phyloP scores from a whole-genome alignment of 2,329 filamentous ascomycete species.

The Bipolaris oryzae region DNA sequence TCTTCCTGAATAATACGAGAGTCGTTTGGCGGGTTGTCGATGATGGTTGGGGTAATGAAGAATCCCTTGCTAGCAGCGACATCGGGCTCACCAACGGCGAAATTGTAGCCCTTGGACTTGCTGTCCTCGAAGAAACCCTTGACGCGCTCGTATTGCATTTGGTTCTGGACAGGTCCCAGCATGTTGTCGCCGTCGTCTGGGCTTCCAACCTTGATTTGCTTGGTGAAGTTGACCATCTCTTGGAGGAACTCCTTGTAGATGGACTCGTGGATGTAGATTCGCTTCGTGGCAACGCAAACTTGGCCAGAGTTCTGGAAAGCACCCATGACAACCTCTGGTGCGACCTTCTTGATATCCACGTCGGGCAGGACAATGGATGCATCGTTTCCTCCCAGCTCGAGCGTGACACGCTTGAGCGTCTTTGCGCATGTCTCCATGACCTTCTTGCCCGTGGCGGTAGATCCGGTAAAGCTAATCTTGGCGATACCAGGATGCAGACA shows the following conservation, averaged over 20 bases:
- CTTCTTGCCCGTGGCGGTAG: constrained; percentile 64
- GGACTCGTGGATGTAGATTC: constrained; percentile 48
- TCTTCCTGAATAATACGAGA: constrained; percentile 65
- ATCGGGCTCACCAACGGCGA: constrained; percentile 57
- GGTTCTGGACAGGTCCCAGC: constrained; percentile 68
- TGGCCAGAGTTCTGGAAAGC: constrained; percentile 65
- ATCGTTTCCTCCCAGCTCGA: constrained; percentile 68
- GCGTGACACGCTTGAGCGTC: constrained; percentile 65
- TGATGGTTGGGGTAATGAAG: constrained; percentile 66
- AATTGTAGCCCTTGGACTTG: constrained; percentile 59
- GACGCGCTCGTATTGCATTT: constrained; percentile 68
- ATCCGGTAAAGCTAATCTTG: constrained; percentile 70
- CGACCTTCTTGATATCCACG: constrained; percentile 60
- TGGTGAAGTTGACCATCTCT: constrained; percentile 55
- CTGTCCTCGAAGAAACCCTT: constrained; percentile 63
- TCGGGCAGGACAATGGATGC: constrained; percentile 65
- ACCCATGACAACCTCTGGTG: constrained; percentile 57
- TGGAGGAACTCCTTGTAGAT: constrained; percentile 48
- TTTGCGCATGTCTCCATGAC: constrained; percentile 63
- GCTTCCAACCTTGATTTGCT: constrained; percentile 49
- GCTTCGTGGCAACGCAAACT: constrained; percentile 46
- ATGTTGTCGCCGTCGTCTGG: constrained; percentile 53
- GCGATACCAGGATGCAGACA: constrained; percentile 65
- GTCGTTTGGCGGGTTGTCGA: constrained; percentile 63
- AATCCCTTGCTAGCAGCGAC: constrained; percentile 54